Base-by-base conservation (phyloP, 78 protist genomes). In the Dictyostelium firmibasis region DNA sequence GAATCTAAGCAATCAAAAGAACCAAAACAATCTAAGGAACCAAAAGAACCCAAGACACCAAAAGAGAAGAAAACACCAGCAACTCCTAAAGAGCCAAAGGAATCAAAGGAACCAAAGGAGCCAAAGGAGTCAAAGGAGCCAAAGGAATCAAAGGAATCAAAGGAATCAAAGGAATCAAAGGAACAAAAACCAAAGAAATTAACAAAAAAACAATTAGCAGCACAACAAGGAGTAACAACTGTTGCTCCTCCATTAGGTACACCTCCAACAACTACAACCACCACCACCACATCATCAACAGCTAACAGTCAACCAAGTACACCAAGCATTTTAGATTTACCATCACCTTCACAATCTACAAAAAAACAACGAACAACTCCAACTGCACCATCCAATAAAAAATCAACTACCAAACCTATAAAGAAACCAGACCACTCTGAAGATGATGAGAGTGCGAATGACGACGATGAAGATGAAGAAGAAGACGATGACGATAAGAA, bases 11-110 rank as follows among this genome's bases (percentile, higher is more conserved):
- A 10, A 33, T 60, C 83, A 29, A 76, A 76, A 76, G 47, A 36
- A 74, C n/a, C 81, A 31, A 74, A 74, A 18, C 8, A 74, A 41
- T 60, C 83, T 18, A 76, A 76, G 16, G 20, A 25, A 7, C n/a
- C 85, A 10, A 79, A 79, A 47, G 85, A 79, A 25, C 85, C 85
- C 7, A 81, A 81, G 8, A 16, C 2, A 50, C 29, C n/a, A 47
- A 81, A 81, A 47, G 72, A 47, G 29, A 81, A 81, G 41, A 81
- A 81, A 81, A n/a, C 36, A 78, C 84, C 84, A 43, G 13, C 35
- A 6, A 41, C 25, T 20, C 62, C 84, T 6, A 78, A 78, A 78
- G 84, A 78, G 43, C 60, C 84, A 18, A 77, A 77, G 10, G 25
- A 18, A 25, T 38, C 83, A 41, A 78, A 78, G 25, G 84, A 78